Conservation (phyloP, 2,329 filamentous ascomycete species). For the Purpureocillium lavendulum region DNA sequence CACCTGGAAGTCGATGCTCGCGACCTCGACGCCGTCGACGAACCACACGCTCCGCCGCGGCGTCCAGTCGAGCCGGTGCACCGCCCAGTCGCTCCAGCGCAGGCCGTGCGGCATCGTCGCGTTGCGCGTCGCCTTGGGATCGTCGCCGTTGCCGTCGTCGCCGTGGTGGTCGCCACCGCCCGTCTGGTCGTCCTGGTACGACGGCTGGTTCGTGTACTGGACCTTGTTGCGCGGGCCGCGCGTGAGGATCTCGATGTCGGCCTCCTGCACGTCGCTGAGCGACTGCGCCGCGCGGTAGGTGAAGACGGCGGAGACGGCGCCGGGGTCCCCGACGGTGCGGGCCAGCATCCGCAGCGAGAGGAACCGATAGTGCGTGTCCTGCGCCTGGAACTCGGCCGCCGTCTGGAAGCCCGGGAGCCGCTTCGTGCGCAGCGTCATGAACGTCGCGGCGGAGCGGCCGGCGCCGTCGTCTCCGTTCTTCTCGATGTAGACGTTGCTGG, state of each 20-base stretch:
- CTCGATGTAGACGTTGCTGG: constrained; percentile 38
- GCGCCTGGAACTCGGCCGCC: constrained; percentile 37
- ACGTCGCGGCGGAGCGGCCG: constrained; percentile 23
- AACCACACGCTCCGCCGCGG: constrained; percentile 46
- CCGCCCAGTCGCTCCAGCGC: constrained; percentile 47
- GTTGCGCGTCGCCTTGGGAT: constrained; percentile 38
- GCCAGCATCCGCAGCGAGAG: constrained; percentile 39
- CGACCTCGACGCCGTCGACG: constrained; percentile 39
- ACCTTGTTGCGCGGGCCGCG: constrained; percentile 31
- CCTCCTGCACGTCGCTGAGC: constrained; percentile 35
- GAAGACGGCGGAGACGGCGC: constrained; percentile 45
- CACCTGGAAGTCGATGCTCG: constrained; percentile 45
- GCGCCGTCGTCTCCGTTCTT: constrained; percentile 25
- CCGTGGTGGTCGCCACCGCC: too few relatives aligned
- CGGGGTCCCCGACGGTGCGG: constrained; percentile 36
- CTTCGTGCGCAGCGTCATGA: constrained; percentile 37
- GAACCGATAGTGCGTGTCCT: constrained; percentile 16
- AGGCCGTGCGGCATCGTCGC: constrained; percentile 33
- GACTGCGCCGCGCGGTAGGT: constrained; percentile 34
- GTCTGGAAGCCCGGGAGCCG: constrained; percentile 36
- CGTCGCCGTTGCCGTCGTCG: constrained; percentile 24
- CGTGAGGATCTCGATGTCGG: constrained; percentile 46
- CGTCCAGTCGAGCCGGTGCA: constrained; percentile 54
- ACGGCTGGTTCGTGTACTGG: constrained; percentile 54
- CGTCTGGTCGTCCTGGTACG: constrained; percentile 27